These are phyloP conservation scores for Parachlorella kessleri DNA, from an alignment of 139 green algal species.

Conservation along the genomic window DNA sequence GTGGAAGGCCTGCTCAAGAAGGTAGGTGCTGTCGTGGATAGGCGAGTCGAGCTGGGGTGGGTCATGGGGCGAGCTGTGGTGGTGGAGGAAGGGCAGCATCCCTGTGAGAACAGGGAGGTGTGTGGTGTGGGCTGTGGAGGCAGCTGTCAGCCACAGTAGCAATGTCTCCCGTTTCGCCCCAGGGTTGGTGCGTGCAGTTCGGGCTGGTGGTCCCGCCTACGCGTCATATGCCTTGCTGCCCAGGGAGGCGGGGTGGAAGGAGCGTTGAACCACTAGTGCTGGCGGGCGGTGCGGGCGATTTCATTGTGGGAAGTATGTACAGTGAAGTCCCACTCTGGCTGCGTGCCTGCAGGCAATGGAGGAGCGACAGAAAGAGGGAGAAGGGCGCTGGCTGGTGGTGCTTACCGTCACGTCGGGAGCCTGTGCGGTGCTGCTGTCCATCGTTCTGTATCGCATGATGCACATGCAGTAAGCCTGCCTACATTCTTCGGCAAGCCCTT, in stretches of 20 bases:
- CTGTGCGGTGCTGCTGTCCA: constrained; percentile 65
- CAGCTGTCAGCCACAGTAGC: neutral
- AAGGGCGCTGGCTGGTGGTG: constrained; percentile 77
- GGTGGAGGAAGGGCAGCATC: neutral
- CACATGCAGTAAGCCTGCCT: constrained; percentile 28
- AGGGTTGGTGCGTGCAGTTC: neutral
- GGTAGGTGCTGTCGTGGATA: neutral
- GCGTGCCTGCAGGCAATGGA: constrained; percentile 43
- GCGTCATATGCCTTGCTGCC: neutral
- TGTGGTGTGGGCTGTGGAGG: neutral
- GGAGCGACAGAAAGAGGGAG: constrained; percentile 30
- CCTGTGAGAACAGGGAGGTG: neutral
- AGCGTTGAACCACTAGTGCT: no score
- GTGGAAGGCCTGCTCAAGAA: constrained; percentile 71
- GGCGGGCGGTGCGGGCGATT: neutral
- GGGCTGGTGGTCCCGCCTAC: neutral
- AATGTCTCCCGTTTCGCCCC: neutral
- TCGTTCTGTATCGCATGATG: constrained; percentile 65
- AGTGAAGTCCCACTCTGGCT: neutral
- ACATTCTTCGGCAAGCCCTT: no score
- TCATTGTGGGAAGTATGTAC: neutral
- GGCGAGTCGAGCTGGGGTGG: constrained; percentile 1
- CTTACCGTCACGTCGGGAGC: constrained; percentile 63
- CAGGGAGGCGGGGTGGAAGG: no score
- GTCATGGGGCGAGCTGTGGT: neutral